Evolutionary conservation across 805 yeast genomes (phyloP), one percentile per base, ranked within the genome.

Genomic region (Metschnikowia kunwiensis): DNA sequence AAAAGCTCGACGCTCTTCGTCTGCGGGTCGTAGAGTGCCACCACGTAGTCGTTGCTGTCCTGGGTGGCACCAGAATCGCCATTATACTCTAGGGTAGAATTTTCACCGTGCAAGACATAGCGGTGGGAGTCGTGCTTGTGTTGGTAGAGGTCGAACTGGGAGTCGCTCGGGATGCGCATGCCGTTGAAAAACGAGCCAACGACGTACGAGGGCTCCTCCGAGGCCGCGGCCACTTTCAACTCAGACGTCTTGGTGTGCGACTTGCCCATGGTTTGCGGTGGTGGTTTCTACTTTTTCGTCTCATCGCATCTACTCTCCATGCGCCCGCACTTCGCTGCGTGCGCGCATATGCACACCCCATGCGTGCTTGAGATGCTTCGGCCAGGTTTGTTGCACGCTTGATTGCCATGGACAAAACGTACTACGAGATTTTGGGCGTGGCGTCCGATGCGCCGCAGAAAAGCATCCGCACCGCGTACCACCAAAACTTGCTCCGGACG

Each of bases 131-230:
- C 50, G 40, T 60, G 60, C 45, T 63, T 65, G 49, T 75, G 72
- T 50, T 74, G 70, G 60, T 75, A 86, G 24, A 86, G 61, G 28
- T 81, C 78, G 50, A 89, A 84, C 22, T 63, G 57, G 6, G 83
- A 76, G 10, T 73, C 68, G 6, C 61, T 58, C 24, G 91, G 81
- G 2, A 81, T 73, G 16, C 70, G 63, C 35, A 84, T 68, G 4
- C 96, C 96, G 52, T 84, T 84, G 66, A 88, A 82, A 53, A 85
- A 82, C n/a, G 84, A 74, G 3, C 87, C 84, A 7, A 82, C 70
- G 3, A 75, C 78, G 4, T 75, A 62, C 3, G 70, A 54, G 11
- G 78, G 73, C 17, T 69, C 69, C 12, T 71, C 75, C 12, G 64
- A 60, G 38, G 56, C 47, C 1, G 67, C 47, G 10, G 53, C 44